Conservation (phyloP, 305 asterid genomes). For the Fraxinus velutina region DNA sequence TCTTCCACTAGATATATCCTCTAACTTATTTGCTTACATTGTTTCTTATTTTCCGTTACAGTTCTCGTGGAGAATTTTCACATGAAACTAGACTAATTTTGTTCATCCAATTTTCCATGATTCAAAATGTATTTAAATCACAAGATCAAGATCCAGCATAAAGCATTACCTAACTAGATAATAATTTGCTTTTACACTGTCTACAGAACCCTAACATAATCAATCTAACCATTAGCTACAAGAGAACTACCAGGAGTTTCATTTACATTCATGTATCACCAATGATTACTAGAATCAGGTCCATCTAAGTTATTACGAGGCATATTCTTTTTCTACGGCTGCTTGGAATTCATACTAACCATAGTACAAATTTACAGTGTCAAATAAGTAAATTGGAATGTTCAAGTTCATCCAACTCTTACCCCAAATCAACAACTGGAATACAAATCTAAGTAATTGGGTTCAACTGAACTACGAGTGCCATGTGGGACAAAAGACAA, state of each 20-base stretch:
- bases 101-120: neutral
- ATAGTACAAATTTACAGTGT: neutral
- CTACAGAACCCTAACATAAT: neutral
- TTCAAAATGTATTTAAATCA: neutral
- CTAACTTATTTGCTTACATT: neutral
- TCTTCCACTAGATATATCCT: neutral
- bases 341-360: neutral
- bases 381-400: neutral
- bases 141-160: neutral
- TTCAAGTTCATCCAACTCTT: neutral
- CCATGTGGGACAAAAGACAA: neutral
- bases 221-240: neutral
- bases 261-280: neutral
- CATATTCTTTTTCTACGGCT: neutral
- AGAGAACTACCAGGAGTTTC: neutral
- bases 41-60: neutral
- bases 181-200: neutral
- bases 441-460: neutral
- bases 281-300: neutral
- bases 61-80: neutral
- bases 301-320: neutral
- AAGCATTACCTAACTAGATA: neutral
- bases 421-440: neutral
- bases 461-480: neutral
- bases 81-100: neutral